Percentiles rank a stretch among this genome's conserved stretches.
Evolutionary conservation across 305 asterid genomes (phyloP).

Genomic region (Petunia hybrid): DNA sequence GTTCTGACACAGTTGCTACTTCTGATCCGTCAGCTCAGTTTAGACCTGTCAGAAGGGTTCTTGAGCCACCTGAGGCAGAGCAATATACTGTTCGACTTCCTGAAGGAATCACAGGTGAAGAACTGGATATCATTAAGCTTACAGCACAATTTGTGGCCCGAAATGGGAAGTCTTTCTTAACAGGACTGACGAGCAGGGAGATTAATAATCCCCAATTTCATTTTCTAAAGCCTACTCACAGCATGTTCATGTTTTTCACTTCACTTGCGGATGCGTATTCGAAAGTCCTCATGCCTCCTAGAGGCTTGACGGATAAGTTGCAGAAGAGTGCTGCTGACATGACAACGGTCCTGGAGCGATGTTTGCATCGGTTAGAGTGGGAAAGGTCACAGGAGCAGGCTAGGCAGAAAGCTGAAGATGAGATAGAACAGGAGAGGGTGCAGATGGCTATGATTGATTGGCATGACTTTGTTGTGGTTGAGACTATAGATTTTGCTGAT

Average conservation of each 20-base stretch:
- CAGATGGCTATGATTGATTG: slow-evolving; percentile 98
- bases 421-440: slow-evolving; percentile 78
- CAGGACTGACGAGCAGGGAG: slow-evolving; percentile 89
- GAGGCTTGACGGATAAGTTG: slow-evolving; percentile 73
- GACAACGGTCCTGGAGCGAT: slow-evolving; percentile 89
- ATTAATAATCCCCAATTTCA: slow-evolving; percentile 84
- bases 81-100: slow-evolving; percentile 88
- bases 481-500: slow-evolving; percentile 88
- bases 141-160: slow-evolving; percentile 95
- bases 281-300: slow-evolving; percentile 85
- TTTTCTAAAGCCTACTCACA: slow-evolving; percentile 89
- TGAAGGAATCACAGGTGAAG: slow-evolving; percentile 95
- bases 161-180: slow-evolving; percentile 83
- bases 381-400: slow-evolving; percentile 93
- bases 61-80: slow-evolving; percentile 94
- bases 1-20: slow-evolving; percentile 53
- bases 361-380: slow-evolving; percentile 91
- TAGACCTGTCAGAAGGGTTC: slow-evolving; percentile 69
- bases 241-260: slow-evolving; percentile 96
- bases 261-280: slow-evolving; percentile 96
- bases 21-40: slow-evolving; percentile 74
- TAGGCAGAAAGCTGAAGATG: slow-evolving; percentile 94
- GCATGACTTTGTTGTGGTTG: slow-evolving; percentile 97
- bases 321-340: slow-evolving; percentile 70
- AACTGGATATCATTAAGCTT: slow-evolving; percentile 86